Percentiles rank a stretch among this genome's conserved stretches.
Conservation (phyloP, 2,329 filamentous ascomycete genomes). For the Cytospora mali region DNA sequence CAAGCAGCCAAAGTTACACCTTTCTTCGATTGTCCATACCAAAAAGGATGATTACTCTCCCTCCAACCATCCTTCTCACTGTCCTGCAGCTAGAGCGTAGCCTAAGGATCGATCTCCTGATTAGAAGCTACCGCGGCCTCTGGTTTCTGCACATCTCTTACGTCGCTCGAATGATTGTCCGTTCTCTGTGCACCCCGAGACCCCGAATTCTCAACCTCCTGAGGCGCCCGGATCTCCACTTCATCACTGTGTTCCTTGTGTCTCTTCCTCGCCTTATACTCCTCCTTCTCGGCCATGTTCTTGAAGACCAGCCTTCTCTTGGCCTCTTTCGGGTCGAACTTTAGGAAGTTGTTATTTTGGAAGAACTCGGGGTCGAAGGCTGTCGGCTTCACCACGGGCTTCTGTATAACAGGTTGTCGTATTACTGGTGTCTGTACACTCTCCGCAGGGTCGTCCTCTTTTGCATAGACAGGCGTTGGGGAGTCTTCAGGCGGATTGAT, state of each 20-base stretch:
- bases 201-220: too few relatives aligned
- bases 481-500: background rate
- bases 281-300: conserved; percentile 38
- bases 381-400: background rate
- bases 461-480: background rate
- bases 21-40: too few relatives aligned
- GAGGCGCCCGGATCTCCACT: background rate
- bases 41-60: too few relatives aligned
- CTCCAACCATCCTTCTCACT: background rate
- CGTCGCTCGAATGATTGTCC: too few relatives aligned
- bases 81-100: background rate
- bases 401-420: background rate
- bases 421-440: background rate
- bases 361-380: conserved; percentile 11
- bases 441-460: background rate
- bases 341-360: background rate
- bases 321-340: background rate
- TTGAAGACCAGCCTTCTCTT: background rate
- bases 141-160: conserved; percentile 1
- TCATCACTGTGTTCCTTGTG: background rate
- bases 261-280: conserved; percentile 46
- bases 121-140: background rate
- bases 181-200: too few relatives aligned
- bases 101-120: background rate
- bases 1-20: too few relatives aligned